These are phyloP conservation scores for Tubosaeta brunneosetosa DNA, from an alignment of 768 basidiomycete species.

Conservation along the genomic window DNA sequence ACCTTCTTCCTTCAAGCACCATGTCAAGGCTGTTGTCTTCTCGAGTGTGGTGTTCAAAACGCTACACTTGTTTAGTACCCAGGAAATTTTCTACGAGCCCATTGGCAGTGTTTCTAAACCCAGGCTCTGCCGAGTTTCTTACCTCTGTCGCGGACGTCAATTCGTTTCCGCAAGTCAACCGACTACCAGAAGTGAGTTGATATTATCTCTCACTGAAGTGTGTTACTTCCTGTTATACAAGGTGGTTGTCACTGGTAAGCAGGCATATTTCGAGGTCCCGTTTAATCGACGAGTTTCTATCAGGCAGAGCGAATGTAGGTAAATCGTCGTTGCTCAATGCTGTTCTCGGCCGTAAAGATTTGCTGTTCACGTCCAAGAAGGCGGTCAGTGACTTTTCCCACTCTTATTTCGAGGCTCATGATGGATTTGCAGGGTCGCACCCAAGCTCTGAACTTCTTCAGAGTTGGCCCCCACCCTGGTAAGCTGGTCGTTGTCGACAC, in stretches of 20 bases:
- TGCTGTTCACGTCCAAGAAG: conserved; percentile 65
- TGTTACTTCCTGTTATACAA: conserved; percentile 7
- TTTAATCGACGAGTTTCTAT: neutral
- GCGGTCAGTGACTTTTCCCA: conserved; percentile 43
- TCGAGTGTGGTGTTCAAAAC: neutral
- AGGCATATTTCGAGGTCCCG: neutral
- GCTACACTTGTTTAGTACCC: neutral
- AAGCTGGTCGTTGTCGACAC: conserved; percentile 70
- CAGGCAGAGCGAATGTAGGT: conserved; percentile 75
- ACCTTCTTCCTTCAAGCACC: neutral
- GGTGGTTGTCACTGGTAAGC: conserved; percentile 28
- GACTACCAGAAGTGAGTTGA: conserved; percentile 28
- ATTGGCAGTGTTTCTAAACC: conserved; percentile 17
- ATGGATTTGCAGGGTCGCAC: conserved; percentile 56
- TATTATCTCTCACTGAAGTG: neutral
- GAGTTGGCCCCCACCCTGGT: conserved; percentile 52
- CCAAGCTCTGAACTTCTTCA: conserved; percentile 64
- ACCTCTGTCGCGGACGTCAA: conserved; percentile 13
- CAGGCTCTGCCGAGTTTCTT: conserved; percentile 29
- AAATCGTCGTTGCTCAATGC: conserved; percentile 74
- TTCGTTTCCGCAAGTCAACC: conserved; percentile 16
- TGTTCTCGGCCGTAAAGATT: conserved; percentile 50
- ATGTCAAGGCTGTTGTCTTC: conserved; percentile 15
- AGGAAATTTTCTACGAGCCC: conserved; percentile 14
- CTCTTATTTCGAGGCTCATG: neutral